phyloP scores from a whole-genome alignment of 805 yeast genomes.

The Candida boleticola region DNA sequence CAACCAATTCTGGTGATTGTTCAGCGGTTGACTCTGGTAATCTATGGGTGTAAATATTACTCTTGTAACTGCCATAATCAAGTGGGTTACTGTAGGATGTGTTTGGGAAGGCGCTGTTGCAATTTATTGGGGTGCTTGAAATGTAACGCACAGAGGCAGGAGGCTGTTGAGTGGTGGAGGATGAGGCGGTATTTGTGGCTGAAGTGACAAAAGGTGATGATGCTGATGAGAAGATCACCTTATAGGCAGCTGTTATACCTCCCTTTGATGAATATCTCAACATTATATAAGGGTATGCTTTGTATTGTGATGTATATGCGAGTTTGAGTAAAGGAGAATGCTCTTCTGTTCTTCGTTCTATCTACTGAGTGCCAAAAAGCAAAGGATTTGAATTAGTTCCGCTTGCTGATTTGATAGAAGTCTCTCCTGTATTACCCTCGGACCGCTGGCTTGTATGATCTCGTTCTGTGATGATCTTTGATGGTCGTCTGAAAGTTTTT shows the following conservation, averaged over 20 bases:
- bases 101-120: background rate
- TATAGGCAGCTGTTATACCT: background rate
- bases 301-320: too few species aligned
- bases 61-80: slow-evolving; percentile 41
- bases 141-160: background rate
- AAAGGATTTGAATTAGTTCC: too few species aligned
- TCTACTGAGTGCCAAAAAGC: too few species aligned
- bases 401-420: too few species aligned
- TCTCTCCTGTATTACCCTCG: too few species aligned
- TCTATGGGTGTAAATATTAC: slow-evolving; percentile 42
- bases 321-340: too few species aligned
- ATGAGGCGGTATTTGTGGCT: background rate
- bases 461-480: too few species aligned
- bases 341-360: too few species aligned
- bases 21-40: slow-evolving; percentile 46
- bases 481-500: too few species aligned
- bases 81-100: slow-evolving; percentile 25
- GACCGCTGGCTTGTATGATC: too few species aligned
- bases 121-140: background rate
- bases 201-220: too few species aligned
- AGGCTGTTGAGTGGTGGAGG: too few species aligned
- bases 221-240: background rate
- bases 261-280: background rate
- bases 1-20: slow-evolving; percentile 68
- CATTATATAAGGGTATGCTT: background rate